Base-by-base conservation (phyloP, 306 rosid genomes). In the Erythrophleum fordii region DNA sequence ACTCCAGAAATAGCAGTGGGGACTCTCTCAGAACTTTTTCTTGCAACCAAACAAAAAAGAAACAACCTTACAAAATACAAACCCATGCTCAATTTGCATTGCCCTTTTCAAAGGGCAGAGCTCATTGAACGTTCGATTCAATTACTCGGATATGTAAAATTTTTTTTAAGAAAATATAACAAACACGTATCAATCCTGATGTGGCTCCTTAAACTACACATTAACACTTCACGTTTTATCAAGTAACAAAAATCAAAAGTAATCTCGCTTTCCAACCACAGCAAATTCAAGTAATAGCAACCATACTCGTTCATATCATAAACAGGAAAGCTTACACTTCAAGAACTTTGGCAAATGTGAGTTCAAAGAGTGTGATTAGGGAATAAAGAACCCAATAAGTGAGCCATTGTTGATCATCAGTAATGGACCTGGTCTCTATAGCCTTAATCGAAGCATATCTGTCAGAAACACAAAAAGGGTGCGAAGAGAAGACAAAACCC, bases 351-450 rank as follows among this genome's bases (percentile, higher is more conserved):
- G 97, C 89, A 76, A 95, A 93, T 16, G 99, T 95, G 81, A 95
- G 97, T 89, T 95, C 99, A 0, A 95, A 91, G 79, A 95, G 91
- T 45, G 98, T 91, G 31, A 90, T 87, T 52, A 95, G 75, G 70
- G 99, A 95, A 75, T 95, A 95, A 16, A 95, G 90, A 83, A 93
- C 96, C 98, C 98, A 95, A 82, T 95, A 95, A 0, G 99, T 95
- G 6, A 95, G 98, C 99, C 99, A 95, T 81, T 95, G 97, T 29
- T 95, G 94, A 62, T 95, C 98, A 80, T 95, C 97, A 13, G 80
- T 73, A 11, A 68, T 87, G 51, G 97, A 93, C 82, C 70, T 88
- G 42, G 89, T 95, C 89, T 95, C 98, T 78, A 95, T 95, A 34
- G 99, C 99, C 81, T 58, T 89, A 59, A 95, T 85, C 2, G 97